phyloP scores from a whole-genome alignment of 371 early-diverging fungal genomes.

The Lichtheimia corymbifera region DNA sequence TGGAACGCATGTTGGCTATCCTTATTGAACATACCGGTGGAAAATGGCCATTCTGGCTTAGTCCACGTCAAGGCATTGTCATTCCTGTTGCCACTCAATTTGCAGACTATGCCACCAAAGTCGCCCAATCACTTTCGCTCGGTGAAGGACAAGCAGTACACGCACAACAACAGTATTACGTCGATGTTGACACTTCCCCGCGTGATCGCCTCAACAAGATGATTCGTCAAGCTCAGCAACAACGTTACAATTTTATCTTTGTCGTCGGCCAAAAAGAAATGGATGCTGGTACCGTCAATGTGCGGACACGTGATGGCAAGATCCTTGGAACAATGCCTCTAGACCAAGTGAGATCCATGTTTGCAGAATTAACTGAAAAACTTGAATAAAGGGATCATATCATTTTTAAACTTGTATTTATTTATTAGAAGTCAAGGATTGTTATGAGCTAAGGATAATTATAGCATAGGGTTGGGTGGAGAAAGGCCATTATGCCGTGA shows the following conservation, averaged over 20 bases:
- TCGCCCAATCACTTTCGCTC: conserved; percentile 38
- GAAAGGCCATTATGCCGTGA: too few species aligned
- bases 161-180: conserved; percentile 51
- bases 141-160: conserved; percentile 16
- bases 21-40: conserved; percentile 89
- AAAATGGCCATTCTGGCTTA: conserved; percentile 99
- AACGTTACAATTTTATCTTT: conserved; percentile 91
- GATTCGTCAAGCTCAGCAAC: conserved; percentile 88
- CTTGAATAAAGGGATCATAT: conserved; percentile 26
- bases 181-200: conserved; percentile 81
- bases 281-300: conserved; percentile 82
- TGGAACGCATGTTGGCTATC: conserved; percentile 96
- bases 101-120: conserved; percentile 45
- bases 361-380: conserved; percentile 36
- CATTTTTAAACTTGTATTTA: too few species aligned
- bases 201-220: conserved; percentile 93
- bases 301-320: conserved; percentile 72
- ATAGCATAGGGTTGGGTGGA: too few species aligned
- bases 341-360: conserved; percentile 47
- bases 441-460: background rate
- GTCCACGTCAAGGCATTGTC: conserved; percentile 94
- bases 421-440: background rate
- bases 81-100: conserved; percentile 77
- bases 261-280: conserved; percentile 95
- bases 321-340: conserved; percentile 50